Evolutionary conservation across 2,329 filamentous ascomycete species (phyloP).

Genomic region (Aspergillus hortae): DNA sequence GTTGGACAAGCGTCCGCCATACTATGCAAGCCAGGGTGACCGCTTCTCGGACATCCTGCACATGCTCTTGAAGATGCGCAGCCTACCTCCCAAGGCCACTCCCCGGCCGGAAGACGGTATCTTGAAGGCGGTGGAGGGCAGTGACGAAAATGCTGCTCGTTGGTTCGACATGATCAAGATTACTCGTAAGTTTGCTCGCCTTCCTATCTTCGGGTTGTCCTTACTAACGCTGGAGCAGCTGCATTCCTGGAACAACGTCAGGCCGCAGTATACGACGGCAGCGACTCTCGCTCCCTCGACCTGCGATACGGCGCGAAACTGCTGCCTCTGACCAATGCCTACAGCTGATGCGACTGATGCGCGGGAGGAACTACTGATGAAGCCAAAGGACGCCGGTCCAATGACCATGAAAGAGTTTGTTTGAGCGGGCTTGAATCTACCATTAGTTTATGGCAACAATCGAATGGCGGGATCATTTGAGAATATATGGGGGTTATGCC

Average conservation of each 20-base stretch:
- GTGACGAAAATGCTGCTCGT: constrained; percentile 34
- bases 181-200: constrained; percentile 30
- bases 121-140: constrained; percentile 36
- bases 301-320: constrained; percentile 36
- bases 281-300: constrained; percentile 41
- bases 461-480: constrained; percentile 2
- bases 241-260: constrained; percentile 37
- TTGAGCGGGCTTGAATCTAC: not conserved
- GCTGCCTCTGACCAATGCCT: constrained; percentile 26
- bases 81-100: constrained; percentile 40
- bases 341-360: constrained; percentile 13
- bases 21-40: constrained; percentile 55
- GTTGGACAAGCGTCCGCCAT: constrained; percentile 49
- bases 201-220: not conserved
- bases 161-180: constrained; percentile 44
- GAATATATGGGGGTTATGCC: not conserved
- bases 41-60: constrained; percentile 56
- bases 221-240: constrained; percentile 19
- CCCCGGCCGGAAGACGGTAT: constrained; percentile 37
- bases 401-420: constrained; percentile 5
- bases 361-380: constrained; percentile 3
- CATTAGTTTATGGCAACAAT: not conserved
- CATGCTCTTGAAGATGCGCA: constrained; percentile 57
- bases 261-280: constrained; percentile 35
- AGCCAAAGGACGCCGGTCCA: constrained; percentile 1